Evolutionary conservation across 352 stramenopile genomes (phyloP).

Genomic region (Globisporangium cederbergense): DNA sequence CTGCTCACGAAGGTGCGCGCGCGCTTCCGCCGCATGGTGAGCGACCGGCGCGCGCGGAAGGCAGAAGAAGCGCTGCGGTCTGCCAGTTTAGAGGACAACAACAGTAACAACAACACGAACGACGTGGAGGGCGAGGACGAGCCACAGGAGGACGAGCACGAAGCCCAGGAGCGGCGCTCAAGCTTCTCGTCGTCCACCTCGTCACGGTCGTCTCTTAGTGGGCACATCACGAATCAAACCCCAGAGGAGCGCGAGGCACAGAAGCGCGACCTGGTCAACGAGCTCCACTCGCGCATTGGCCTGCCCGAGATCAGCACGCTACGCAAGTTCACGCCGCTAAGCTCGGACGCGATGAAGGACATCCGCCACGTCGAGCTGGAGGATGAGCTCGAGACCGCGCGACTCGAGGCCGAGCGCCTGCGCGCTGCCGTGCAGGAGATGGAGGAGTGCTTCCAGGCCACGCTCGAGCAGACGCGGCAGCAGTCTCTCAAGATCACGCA

Average conservation of each 20-base stretch:
- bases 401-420: conserved; percentile 55
- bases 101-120: conserved; percentile 13
- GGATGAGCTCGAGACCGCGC: conserved; percentile 47
- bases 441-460: conserved; percentile 45
- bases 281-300: conserved; percentile 65
- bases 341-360: conserved; percentile 39
- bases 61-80: conserved; percentile 21
- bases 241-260: conserved; percentile 37
- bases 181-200: conserved; percentile 3
- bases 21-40: conserved; percentile 48
- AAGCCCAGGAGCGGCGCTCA: not conserved
- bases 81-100: conserved; percentile 15
- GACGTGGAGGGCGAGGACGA: conserved; percentile 19
- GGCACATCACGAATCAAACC: conserved; percentile 9
- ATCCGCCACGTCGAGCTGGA: conserved; percentile 46
- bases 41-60: conserved; percentile 46
- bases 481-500: conserved; percentile 58
- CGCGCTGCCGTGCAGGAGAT: conserved; percentile 57
- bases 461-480: conserved; percentile 46
- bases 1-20: conserved; percentile 51
- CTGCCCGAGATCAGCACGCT: conserved; percentile 65
- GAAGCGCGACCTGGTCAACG: conserved; percentile 75
- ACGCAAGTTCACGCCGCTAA: conserved; percentile 69
- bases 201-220: not conserved
- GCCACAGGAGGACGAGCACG: conserved; percentile 12